phyloP scores from a whole-genome alignment of 352 stramenopile genomes.

The Thalassiosira livingstoniorum region DNA sequence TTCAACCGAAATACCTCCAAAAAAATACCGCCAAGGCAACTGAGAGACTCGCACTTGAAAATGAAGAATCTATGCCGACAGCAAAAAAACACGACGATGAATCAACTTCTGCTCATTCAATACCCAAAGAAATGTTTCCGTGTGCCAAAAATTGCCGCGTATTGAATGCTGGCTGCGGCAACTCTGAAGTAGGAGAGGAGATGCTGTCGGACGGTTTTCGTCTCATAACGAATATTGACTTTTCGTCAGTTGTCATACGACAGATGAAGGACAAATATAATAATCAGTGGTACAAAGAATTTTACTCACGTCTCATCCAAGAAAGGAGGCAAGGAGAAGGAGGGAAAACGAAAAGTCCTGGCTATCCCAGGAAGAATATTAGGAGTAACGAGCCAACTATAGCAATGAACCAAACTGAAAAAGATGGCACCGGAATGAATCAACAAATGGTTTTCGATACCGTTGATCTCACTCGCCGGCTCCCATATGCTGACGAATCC shows the following conservation, averaged over 20 bases:
- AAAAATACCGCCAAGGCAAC: constrained; percentile 3
- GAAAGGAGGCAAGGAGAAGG: constrained; percentile 23
- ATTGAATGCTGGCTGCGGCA: constrained; percentile 68
- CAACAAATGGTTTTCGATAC: constrained; percentile 75
- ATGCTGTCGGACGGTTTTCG: constrained; percentile 76
- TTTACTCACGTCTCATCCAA: constrained; percentile 4
- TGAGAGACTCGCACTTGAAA: background rate
- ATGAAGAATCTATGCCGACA: no score
- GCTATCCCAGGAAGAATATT: background rate
- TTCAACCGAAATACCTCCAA: constrained; percentile 45
- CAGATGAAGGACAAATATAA: constrained; percentile 52
- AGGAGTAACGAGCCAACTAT: background rate
- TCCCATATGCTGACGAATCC: constrained; percentile 64
- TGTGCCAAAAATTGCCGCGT: constrained; percentile 53
- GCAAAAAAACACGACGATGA: no score
- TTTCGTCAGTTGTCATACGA: constrained; percentile 72
- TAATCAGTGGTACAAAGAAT: constrained; percentile 41
- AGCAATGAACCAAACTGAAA: no score
- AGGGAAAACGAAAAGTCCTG: no score
- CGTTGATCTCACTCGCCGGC: constrained; percentile 62
- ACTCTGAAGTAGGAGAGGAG: constrained; percentile 67
- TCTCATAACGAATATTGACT: constrained; percentile 70
- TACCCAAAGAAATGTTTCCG: constrained; percentile 39
- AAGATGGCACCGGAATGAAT: no score
- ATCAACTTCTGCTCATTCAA: no score